Percentiles rank a stretch among this genome's conserved stretches.
Conservation (phyloP, 106 monocot genomes). For the Platanthera guangdongensis region DNA sequence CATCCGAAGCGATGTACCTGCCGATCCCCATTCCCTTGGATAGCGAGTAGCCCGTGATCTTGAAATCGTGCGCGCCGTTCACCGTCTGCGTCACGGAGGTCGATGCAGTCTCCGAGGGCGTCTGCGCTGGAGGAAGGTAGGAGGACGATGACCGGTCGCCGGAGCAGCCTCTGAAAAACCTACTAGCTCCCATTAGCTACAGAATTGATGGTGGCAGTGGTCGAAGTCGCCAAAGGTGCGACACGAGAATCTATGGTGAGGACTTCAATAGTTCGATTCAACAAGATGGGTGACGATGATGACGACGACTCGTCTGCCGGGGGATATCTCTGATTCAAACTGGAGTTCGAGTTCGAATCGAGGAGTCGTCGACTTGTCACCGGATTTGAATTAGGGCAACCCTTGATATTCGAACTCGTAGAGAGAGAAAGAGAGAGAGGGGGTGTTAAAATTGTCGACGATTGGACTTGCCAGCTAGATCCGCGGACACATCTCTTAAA, state of each 20-base stretch:
- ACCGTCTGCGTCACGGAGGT: conserved; percentile 13
- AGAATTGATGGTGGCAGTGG: not conserved
- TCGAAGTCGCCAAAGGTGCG: not conserved
- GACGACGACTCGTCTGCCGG: not conserved
- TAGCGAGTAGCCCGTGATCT: conserved; percentile 15
- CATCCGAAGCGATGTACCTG: conserved; percentile 7
- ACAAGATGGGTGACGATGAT: not conserved
- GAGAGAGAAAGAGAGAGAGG: no score
- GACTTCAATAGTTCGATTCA: not conserved
- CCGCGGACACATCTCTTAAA: no score
- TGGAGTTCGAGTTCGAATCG: not conserved
- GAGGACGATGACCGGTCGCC: conserved; percentile 3
- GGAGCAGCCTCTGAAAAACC: conserved; percentile 4
- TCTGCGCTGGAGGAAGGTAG: not conserved
- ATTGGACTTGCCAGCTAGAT: no score
- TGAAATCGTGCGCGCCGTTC: conserved; percentile 23
- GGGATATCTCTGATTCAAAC: not conserved
- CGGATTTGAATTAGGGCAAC: not conserved
- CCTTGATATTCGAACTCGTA: no score
- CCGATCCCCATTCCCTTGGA: conserved; percentile 8
- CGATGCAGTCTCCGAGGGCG: conserved; percentile 9
- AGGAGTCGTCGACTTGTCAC: not conserved
- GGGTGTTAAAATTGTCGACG: no score
- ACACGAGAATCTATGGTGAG: not conserved
- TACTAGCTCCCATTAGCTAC: conserved; percentile 6